phyloP scores from a whole-genome alignment of 352 stramenopile species.

The Blastocystis sp. region DNA sequence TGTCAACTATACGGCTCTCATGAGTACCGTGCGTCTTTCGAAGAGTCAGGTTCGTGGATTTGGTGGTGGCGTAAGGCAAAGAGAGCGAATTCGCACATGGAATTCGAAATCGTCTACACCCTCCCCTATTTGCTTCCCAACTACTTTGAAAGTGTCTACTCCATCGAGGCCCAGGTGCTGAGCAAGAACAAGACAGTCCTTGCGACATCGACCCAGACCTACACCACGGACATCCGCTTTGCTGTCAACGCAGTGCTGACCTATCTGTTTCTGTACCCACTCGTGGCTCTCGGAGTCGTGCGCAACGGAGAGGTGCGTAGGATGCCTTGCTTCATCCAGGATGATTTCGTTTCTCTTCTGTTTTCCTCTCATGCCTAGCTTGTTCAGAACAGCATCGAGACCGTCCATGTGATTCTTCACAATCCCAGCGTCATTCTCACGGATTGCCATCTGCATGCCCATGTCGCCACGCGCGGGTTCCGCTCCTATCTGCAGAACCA shows the following conservation, averaged over 20 bases:
- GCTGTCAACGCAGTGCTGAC: not conserved
- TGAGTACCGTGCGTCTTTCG: not conserved
- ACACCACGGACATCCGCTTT: constrained; percentile 15
- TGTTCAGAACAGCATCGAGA: not conserved
- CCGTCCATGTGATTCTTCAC: constrained; percentile 23
- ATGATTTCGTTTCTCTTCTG: not conserved
- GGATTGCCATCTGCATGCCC: not conserved
- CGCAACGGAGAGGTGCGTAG: not conserved
- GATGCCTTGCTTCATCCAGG: constrained; percentile 1
- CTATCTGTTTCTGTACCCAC: constrained; percentile 25
- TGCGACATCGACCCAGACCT: not conserved
- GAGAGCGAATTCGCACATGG: not conserved
- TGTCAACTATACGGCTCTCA: constrained; percentile 8
- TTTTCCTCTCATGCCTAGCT: not conserved
- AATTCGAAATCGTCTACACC: constrained; percentile 32
- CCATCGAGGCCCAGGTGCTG: constrained; percentile 14
- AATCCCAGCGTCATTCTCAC: constrained; percentile 42
- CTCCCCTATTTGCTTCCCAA: constrained; percentile 45
- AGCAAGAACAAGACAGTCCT: not conserved
- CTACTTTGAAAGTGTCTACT: constrained; percentile 10
- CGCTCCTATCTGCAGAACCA: constrained; percentile 17
- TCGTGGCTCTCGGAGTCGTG: constrained; percentile 1
- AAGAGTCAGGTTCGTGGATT: constrained; percentile 2
- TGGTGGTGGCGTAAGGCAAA: not conserved
- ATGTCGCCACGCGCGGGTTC: constrained; percentile 17